Conservation (phyloP, 306 rosid genomes). For the Vicia sativa region DNA sequence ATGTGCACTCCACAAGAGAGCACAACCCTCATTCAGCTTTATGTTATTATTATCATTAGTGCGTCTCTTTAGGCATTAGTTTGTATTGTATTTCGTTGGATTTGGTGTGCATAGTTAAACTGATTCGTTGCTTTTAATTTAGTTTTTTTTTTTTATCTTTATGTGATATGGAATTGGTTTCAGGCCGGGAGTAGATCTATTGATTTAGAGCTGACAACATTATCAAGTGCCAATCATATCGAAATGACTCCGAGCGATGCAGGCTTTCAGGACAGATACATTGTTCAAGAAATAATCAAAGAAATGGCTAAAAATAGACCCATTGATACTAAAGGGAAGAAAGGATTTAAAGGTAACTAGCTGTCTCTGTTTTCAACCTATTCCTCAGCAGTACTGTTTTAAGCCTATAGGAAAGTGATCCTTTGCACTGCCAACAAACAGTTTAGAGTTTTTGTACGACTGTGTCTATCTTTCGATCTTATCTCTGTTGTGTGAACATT, state of each 20-base stretch:
- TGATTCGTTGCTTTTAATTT: not conserved
- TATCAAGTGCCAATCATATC: slow-evolving; percentile 82
- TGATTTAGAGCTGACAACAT: slow-evolving; percentile 88
- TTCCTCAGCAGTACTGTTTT: too few species aligned
- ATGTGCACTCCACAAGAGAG: not conserved
- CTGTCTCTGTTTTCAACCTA: too few species aligned
- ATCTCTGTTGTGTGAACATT: not conserved
- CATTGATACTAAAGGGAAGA: slow-evolving; percentile 85
- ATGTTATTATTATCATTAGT: not conserved
- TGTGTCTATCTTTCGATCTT: not conserved
- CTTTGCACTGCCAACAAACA: too few species aligned
- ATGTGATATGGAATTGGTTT: slow-evolving; percentile 34
- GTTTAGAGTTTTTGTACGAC: too few species aligned
- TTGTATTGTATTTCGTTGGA: not conserved
- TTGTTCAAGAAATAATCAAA: slow-evolving; percentile 92
- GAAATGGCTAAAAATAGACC: slow-evolving; percentile 93
- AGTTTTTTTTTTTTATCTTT: slow-evolving; percentile 1
- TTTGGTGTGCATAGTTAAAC: slow-evolving; percentile 11
- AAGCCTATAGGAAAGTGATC: too few species aligned
- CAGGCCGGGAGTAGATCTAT: slow-evolving; percentile 95
- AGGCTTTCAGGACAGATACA: slow-evolving; percentile 90
- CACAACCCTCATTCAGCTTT: not conserved
- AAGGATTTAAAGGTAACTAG: slow-evolving; percentile 72
- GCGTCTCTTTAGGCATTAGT: not conserved
- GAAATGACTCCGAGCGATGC: slow-evolving; percentile 95